Evolutionary conservation across 495 filamentous ascomycete genomes (phyloP).

Genomic region (Penicillium ucsense): DNA sequence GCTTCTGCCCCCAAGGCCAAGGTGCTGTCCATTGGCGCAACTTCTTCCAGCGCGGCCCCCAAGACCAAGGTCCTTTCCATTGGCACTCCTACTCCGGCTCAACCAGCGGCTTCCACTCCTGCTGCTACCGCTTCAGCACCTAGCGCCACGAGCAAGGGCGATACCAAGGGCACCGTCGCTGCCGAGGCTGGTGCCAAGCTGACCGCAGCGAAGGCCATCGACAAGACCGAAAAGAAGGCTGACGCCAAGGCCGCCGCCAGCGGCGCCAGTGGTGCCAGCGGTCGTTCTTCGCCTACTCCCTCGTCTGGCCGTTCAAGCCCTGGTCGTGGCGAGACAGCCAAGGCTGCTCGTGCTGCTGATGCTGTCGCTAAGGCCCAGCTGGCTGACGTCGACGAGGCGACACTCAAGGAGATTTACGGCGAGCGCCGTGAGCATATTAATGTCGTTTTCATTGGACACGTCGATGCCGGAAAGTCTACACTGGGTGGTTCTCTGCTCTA

Average conservation of each 20-base stretch:
- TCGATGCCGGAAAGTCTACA: conserved; percentile 95
- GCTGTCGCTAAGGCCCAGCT: conserved; percentile 79
- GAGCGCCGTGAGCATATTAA: conserved; percentile 88
- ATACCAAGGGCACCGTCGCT: conserved; percentile 42
- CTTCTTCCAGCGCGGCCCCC: conserved; percentile 41
- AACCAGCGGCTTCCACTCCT: conserved; percentile 29
- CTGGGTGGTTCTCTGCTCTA: conserved; percentile 88
- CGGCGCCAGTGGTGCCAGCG: conserved; percentile 37
- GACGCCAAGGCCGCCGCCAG: conserved; percentile 38
- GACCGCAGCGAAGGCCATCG: conserved; percentile 69
- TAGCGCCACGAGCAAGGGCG: conserved; percentile 37
- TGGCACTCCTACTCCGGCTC: conserved; percentile 34
- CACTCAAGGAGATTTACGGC: conserved; percentile 90
- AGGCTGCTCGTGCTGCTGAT: conserved; percentile 61
- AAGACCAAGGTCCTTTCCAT: conserved; percentile 66
- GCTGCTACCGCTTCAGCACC: conserved; percentile 41
- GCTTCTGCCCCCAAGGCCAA: conserved; percentile 24
- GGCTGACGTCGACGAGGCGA: conserved; percentile 84
- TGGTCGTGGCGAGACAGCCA: conserved; percentile 37
- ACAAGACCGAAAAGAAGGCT: conserved; percentile 59
- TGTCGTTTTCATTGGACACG: conserved; percentile 96
- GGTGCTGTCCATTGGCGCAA: conserved; percentile 26
- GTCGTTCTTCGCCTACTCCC: conserved; percentile 54
- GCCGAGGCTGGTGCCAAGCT: conserved; percentile 55
- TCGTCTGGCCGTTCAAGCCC: conserved; percentile 52